Conservation (phyloP, 2,329 filamentous ascomycete genomes). For the Aureobasidium sp. region DNA sequence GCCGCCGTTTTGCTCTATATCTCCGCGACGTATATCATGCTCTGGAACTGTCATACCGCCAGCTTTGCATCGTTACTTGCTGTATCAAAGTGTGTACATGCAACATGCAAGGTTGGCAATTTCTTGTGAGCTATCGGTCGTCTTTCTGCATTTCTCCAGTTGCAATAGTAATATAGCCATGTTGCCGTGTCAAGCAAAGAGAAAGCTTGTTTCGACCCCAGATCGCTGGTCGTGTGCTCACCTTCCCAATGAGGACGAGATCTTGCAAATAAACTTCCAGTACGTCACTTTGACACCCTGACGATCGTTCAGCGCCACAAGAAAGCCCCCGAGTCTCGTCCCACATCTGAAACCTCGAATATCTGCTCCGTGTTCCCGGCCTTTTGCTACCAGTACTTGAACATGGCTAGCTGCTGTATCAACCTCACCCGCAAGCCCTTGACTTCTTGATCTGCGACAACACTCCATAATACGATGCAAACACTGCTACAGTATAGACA, state of each 20-base stretch:
- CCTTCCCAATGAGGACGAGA: neutral
- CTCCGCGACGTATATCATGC: neutral
- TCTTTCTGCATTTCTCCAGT: neutral
- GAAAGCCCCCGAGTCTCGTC: neutral
- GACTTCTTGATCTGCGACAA: too few species aligned
- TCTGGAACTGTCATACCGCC: neutral
- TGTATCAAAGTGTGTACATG: neutral
- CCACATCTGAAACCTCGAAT: too few species aligned
- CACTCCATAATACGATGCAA: neutral
- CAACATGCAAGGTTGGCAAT: neutral
- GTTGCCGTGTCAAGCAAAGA: too few species aligned
- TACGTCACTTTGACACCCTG: neutral
- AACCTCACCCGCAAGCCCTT: too few species aligned
- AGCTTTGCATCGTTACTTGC: neutral
- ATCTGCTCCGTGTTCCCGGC: neutral
- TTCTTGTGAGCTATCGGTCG: too few species aligned
- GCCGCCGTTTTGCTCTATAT: neutral
- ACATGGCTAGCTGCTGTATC: neutral
- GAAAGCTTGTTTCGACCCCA: neutral
- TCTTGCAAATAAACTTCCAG: neutral
- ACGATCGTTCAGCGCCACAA: neutral
- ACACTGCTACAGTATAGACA: neutral
- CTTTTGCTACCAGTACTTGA: neutral
- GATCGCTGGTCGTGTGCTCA: neutral
- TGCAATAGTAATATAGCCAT: neutral